Evolutionary conservation across 148 eudicot species (phyloP).

Genomic region (Nepenthes gracilis): DNA sequence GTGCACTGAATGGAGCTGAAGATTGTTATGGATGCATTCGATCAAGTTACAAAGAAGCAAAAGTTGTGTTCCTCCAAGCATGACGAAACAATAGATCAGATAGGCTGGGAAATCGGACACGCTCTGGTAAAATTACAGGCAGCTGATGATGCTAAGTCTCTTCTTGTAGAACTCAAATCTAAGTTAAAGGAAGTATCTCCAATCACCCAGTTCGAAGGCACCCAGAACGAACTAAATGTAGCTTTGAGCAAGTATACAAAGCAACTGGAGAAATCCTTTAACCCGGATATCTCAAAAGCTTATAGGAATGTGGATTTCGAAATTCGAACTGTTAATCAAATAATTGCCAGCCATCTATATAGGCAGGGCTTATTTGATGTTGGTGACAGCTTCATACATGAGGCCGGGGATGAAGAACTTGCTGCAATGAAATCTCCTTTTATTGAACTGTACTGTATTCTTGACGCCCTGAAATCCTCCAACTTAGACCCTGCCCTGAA

Average conservation of each 20-base stretch:
- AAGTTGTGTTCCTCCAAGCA: conserved; percentile 48
- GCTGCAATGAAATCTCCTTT: conserved; percentile 38
- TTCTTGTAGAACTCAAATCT: conserved; percentile 50
- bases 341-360: conserved; percentile 64
- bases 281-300: conserved; percentile 71
- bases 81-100: conserved; percentile 50
- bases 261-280: conserved; percentile 62
- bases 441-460: conserved; percentile 52
- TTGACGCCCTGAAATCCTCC: conserved; percentile 47
- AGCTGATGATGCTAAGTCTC: conserved; percentile 13
- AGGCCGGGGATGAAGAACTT: conserved; percentile 37
- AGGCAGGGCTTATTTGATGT: conserved; percentile 59
- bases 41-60: conserved; percentile 78
- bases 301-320: conserved; percentile 57
- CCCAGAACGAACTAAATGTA: conserved; percentile 60
- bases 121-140: conserved; percentile 44
- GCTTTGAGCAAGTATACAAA: conserved; percentile 68
- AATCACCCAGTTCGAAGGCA: conserved; percentile 42
- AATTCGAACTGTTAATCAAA: conserved; percentile 43
- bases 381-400: conserved; percentile 62
- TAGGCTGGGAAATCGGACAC: conserved; percentile 54
- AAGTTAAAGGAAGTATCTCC: conserved; percentile 65
- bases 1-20: conserved; percentile 49
- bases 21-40: conserved; percentile 68
- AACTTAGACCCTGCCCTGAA: conserved; percentile 59